Base-by-base conservation (phyloP, 495 filamentous ascomycete genomes). In the Thermothielavioides terrestris region DNA sequence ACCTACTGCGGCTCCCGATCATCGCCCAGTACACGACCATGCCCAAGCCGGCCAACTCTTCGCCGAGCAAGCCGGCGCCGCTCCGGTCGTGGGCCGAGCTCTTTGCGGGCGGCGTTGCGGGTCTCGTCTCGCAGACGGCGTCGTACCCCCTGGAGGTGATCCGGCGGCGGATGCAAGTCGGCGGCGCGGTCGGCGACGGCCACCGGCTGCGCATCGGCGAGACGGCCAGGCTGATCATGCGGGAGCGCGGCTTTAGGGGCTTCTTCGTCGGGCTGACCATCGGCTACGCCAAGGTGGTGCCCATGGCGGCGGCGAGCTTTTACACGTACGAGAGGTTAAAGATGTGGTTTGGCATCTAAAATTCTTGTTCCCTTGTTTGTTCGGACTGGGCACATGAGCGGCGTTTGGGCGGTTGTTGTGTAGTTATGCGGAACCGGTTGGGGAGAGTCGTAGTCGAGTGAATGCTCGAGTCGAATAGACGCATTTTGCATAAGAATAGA, bases 91-190 rank as follows among this genome's bases (percentile, higher is more conserved):
- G 86, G 86, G 92, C 90, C 3, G 86, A 97, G 60, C 75, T 98
- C 2, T 75, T 77, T 22, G 81, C 88, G 4, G 92, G 92, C 15
- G 92, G 90, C 4, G 55, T 88, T 9, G 89, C 92, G 11, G 92
- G 92, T 7, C 68, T 92, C 32, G 80, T 94, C 1, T 89, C 88
- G 3, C 92, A 98, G 68, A 95, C 91, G 2, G 81, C 81, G 1
- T 87, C 88, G 38, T 98, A 98, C 64, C 92, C 92, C 4, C 72
- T 98, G 2, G 92, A 98, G 64, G 86, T 98, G 8, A 83, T 97
- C 45, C 73, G 92, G 53, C 76, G 92, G 53, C 76, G 91, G 21
- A 97, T 97, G 89, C 92, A 98, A 63, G 92, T 98, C 2, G 85
- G 88, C 28, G 92, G 92, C 4, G 91, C 89, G 2, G 88, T 95